Conservation (phyloP, 192 early-diverging fungal species). For the Podochytrium sp. region DNA sequence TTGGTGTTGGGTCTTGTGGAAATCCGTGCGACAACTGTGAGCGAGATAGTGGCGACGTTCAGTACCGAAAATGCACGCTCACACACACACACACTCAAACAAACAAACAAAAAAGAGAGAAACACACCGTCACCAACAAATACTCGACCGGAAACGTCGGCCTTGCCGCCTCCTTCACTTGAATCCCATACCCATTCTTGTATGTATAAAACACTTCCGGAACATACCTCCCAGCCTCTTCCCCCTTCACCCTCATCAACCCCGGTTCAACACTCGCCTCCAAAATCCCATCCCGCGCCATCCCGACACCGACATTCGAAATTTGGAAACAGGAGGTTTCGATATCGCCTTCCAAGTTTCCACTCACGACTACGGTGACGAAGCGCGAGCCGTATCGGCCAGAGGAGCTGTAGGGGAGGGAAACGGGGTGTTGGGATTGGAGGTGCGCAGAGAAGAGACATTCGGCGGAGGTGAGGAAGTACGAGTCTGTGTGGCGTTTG, state of each 20-base stretch:
- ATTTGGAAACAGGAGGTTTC: slow-evolving; percentile 90
- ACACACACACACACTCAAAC: not conserved
- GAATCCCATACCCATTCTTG: slow-evolving; percentile 90
- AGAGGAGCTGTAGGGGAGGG: slow-evolving; percentile 70
- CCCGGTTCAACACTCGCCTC: slow-evolving; percentile 87
- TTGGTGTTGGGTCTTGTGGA: slow-evolving; percentile 76
- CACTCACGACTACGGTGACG: slow-evolving; percentile 91
- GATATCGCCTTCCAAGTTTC: slow-evolving; percentile 84
- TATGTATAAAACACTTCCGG: slow-evolving; percentile 97
- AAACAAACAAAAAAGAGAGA: slow-evolving; percentile 7
- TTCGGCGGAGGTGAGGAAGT: slow-evolving; percentile 92
- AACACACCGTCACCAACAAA: slow-evolving; percentile 83
- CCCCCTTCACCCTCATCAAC: slow-evolving; percentile 81
- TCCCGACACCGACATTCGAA: slow-evolving; percentile 85
- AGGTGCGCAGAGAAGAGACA: slow-evolving; percentile 82
- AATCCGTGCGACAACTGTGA: slow-evolving; percentile 85
- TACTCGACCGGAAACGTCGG: slow-evolving; percentile 98
- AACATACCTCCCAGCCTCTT: slow-evolving; percentile 80
- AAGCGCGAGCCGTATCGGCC: slow-evolving; percentile 91
- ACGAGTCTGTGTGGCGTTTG: slow-evolving; percentile 90
- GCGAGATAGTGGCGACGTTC: too few species aligned
- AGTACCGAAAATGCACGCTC: not conserved
- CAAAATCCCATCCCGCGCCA: slow-evolving; percentile 89
- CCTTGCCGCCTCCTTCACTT: slow-evolving; percentile 87
- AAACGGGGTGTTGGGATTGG: slow-evolving; percentile 75